Evolutionary conservation across 257 asterid genomes (phyloP).

Genomic region (Paraleonurus japonicus): DNA sequence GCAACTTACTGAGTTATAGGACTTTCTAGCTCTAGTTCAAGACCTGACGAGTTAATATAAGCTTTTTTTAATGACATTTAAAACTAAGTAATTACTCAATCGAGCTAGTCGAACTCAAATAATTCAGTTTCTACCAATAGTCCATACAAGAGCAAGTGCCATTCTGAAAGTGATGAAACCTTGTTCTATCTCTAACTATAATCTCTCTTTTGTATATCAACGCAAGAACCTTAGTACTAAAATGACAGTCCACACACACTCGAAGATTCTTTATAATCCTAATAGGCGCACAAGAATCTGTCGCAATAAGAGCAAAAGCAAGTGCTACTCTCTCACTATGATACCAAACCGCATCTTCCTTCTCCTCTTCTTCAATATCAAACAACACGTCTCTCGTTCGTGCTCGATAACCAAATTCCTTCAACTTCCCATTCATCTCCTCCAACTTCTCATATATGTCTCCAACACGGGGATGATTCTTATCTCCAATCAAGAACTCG

Average conservation of each 20-base stretch:
- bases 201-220: slow-evolving; percentile 48
- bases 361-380: slow-evolving; percentile 76
- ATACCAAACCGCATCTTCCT: slow-evolving; percentile 51
- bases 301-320: slow-evolving; percentile 55
- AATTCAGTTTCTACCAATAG: slow-evolving; percentile 70
- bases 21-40: no score
- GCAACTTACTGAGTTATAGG: no score
- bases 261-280: slow-evolving; percentile 61
- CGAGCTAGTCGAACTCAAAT: no score
- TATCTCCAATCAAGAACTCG: slow-evolving; percentile 60
- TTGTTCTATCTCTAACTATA: slow-evolving; percentile 59
- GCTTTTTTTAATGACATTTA: no score
- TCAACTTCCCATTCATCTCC: slow-evolving; percentile 51
- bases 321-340: slow-evolving; percentile 68
- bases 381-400: slow-evolving; percentile 59
- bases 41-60: no score
- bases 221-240: slow-evolving; percentile 48
- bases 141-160: slow-evolving; percentile 65
- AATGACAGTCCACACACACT: slow-evolving; percentile 64
- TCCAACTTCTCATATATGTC: slow-evolving; percentile 52
- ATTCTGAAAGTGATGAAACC: slow-evolving; percentile 59
- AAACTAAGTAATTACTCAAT: no score
- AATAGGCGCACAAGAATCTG: slow-evolving; percentile 36
- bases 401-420: slow-evolving; percentile 48
- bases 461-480: slow-evolving; percentile 41